Percentiles rank a stretch among this genome's conserved stretches.
These are phyloP conservation scores for Rhizopus arrhizus DNA, from an alignment of 371 early-diverging fungal species.

Conservation along the genomic window DNA sequence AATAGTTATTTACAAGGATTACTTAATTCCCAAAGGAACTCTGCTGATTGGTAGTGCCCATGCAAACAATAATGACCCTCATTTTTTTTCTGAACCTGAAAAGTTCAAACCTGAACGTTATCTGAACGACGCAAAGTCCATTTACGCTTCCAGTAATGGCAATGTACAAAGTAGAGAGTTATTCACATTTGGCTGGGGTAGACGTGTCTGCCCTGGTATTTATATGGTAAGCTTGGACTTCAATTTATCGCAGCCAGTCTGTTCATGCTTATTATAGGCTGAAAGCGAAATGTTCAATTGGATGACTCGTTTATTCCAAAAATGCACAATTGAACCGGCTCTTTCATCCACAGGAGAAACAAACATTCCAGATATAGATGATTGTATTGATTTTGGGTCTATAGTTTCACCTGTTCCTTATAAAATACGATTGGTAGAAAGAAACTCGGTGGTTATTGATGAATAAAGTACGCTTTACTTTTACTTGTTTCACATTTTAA, in stretches of 20 bases:
- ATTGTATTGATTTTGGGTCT: not conserved
- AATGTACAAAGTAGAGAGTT: slow-evolving; percentile 16
- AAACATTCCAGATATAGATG: not conserved
- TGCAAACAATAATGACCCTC: slow-evolving; percentile 12
- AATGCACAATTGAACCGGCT: slow-evolving; percentile 7
- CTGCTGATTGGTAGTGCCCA: slow-evolving; percentile 9
- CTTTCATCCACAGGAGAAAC: not conserved
- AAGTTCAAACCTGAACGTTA: slow-evolving; percentile 13
- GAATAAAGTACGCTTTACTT: too few species aligned
- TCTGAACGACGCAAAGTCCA: slow-evolving; percentile 13
- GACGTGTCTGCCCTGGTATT: slow-evolving; percentile 17
- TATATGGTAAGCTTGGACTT: slow-evolving; percentile 8
- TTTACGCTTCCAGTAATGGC: slow-evolving; percentile 14
- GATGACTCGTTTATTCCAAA: not conserved
- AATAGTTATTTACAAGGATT: slow-evolving; percentile 16
- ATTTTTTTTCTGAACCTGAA: slow-evolving; percentile 6
- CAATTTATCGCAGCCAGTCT: too few species aligned
- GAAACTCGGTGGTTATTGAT: not conserved
- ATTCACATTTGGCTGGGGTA: slow-evolving; percentile 27
- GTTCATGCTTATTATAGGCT: not conserved
- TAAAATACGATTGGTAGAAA: not conserved
- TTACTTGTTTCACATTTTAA: too few species aligned
- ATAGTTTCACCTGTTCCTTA: slow-evolving; percentile 1
- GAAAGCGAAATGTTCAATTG: slow-evolving; percentile 7
- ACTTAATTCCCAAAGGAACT: slow-evolving; percentile 18